Conservation (phyloP, 1,139 yeast species). For the Pichia sp. region DNA sequence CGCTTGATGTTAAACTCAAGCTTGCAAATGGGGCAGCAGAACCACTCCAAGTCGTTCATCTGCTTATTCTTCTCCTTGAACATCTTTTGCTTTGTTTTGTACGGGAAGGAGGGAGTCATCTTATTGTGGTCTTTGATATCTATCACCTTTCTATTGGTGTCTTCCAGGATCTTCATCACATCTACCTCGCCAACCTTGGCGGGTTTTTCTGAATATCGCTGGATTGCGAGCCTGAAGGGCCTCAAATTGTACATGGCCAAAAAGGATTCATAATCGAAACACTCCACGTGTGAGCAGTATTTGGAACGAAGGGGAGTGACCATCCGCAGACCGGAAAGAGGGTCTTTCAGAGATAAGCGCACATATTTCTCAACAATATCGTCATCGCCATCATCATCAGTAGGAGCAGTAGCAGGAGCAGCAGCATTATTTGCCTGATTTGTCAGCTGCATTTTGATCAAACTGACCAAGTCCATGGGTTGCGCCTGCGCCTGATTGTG, state of each 20-base stretch:
- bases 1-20: constrained; percentile 29
- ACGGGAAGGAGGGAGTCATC: constrained; percentile 22
- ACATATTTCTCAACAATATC: constrained; percentile 28
- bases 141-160: constrained; percentile 25
- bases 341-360: constrained; percentile 29
- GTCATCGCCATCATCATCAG: constrained; percentile 24
- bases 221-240: constrained; percentile 27
- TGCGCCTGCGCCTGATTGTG: background rate
- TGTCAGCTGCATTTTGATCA: background rate
- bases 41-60: constrained; percentile 28
- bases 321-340: constrained; percentile 27
- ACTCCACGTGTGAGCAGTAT: constrained; percentile 32
- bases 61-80: constrained; percentile 20
- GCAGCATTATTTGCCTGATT: background rate
- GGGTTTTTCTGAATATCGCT: constrained; percentile 16
- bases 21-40: constrained; percentile 32
- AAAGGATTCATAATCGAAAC: constrained; percentile 31
- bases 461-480: background rate
- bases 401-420: too few relatives aligned
- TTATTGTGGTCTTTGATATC: constrained; percentile 22
- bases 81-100: constrained; percentile 19
- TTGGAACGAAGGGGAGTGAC: constrained; percentile 28
- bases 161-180: constrained; percentile 25
- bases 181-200: constrained; percentile 19
- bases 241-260: constrained; percentile 26